Percentiles rank a stretch among this genome's conserved stretches.
Evolutionary conservation across 495 filamentous ascomycete genomes (phyloP).

Genomic region (Recurvomyces mirabilis): DNA sequence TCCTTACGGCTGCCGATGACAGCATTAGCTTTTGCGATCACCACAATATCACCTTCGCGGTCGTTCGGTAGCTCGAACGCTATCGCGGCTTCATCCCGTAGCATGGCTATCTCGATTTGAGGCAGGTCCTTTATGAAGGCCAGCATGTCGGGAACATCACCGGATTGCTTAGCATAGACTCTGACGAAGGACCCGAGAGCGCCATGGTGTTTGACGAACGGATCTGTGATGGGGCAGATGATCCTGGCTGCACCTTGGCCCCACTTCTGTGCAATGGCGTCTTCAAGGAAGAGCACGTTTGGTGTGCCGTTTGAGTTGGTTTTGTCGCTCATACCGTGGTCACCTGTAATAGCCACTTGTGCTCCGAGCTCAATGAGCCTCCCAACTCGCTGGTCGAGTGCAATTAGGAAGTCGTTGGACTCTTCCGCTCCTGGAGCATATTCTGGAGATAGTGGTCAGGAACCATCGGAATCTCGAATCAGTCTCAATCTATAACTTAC

Average conservation of each 20-base stretch:
- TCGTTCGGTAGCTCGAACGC: slow-evolving; percentile 30
- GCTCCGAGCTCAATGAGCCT: slow-evolving; percentile 16
- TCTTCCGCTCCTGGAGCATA: slow-evolving; percentile 28
- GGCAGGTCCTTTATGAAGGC: slow-evolving; percentile 11
- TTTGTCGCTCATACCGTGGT: slow-evolving; percentile 34
- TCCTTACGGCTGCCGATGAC: slow-evolving; percentile 26
- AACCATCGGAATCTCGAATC: too few relatives aligned
- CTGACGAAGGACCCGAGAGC: slow-evolving; percentile 33
- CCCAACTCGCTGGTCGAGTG: slow-evolving; percentile 26
- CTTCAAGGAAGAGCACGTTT: slow-evolving; percentile 32
- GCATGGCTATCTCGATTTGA: slow-evolving; percentile 27
- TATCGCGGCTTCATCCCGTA: slow-evolving; percentile 23
- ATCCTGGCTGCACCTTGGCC: slow-evolving; percentile 24
- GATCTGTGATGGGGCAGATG: slow-evolving; percentile 34
- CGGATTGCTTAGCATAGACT: slow-evolving; percentile 23
- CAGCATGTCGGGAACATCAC: slow-evolving; percentile 16
- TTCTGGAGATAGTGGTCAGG: too few relatives aligned
- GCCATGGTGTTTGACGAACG: slow-evolving; percentile 32
- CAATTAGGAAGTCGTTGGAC: slow-evolving; percentile 27
- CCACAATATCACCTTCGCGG: slow-evolving; percentile 31
- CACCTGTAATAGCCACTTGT: slow-evolving; percentile 26
- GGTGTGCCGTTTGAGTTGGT: slow-evolving; percentile 24
- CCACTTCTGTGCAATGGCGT: slow-evolving; percentile 25
- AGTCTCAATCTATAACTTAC: neutral
- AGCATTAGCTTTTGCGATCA: slow-evolving; percentile 25